Percentiles rank a stretch among this genome's conserved stretches.
Evolutionary conservation across 2,329 filamentous ascomycete species (phyloP).

Genomic region (Eutypella sp.): DNA sequence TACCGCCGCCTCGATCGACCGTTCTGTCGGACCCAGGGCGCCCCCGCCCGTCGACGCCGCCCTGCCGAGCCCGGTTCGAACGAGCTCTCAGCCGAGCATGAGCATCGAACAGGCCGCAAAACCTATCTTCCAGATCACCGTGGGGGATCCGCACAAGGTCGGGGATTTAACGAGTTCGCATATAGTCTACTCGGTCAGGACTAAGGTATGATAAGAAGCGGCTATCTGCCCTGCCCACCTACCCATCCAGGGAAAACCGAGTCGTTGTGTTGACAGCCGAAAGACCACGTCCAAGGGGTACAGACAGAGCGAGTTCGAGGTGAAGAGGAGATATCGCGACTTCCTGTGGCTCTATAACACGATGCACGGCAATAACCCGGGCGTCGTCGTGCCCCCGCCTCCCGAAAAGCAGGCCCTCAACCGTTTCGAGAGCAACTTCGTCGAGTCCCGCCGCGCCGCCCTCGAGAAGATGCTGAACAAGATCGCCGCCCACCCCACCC

Average conservation of each 20-base stretch:
- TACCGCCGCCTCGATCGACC: slow-evolving; percentile 46
- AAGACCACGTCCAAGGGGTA: slow-evolving; percentile 96
- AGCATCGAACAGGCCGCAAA: slow-evolving; percentile 91
- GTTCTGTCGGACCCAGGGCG: slow-evolving; percentile 50
- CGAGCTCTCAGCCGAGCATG: slow-evolving; percentile 67
- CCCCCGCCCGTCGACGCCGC: slow-evolving; percentile 62
- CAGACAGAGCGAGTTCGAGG: slow-evolving; percentile 84
- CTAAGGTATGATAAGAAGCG: slow-evolving; percentile 61
- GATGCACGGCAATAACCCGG: slow-evolving; percentile 89
- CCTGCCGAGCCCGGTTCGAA: slow-evolving; percentile 45
- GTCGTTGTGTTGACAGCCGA: slow-evolving; percentile 12
- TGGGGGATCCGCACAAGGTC: slow-evolving; percentile 96
- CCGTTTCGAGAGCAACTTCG: slow-evolving; percentile 93
- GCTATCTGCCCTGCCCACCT: slow-evolving; percentile 5
- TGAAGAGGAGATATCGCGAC: slow-evolving; percentile 90
- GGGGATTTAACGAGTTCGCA: slow-evolving; percentile 95
- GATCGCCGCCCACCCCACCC: slow-evolving; percentile 77
- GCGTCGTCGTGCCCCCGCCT: slow-evolving; percentile 89
- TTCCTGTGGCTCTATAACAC: slow-evolving; percentile 98
- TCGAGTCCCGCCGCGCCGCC: slow-evolving; percentile 85
- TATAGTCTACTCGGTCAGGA: slow-evolving; percentile 94
- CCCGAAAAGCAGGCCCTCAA: slow-evolving; percentile 98
- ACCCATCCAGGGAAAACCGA: too few species aligned
- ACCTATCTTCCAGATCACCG: slow-evolving; percentile 82
- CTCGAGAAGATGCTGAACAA: slow-evolving; percentile 98